Base-by-base conservation (phyloP, 1,284 basidiomycete genomes). In the Vanrija humicola region DNA sequence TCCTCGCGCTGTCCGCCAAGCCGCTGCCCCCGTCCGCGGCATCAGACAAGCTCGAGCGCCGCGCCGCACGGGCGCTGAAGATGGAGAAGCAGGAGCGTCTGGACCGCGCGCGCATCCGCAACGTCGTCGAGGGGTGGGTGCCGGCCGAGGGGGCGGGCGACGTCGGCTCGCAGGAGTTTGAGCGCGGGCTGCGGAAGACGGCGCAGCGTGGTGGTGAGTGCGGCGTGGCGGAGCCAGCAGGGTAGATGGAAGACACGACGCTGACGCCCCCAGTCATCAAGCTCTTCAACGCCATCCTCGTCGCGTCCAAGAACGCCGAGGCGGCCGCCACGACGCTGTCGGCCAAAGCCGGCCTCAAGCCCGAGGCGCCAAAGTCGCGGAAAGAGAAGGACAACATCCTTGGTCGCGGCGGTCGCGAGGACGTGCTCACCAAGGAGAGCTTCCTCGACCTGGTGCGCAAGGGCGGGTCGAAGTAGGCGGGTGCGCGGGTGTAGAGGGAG, bases 281-380 rank as follows among this genome's bases (percentile, higher is more conserved):
- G 50, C 72, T 78, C 19, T 78, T 78, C 69, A 78, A 78, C 59
- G 76, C 77, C 8, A 78, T 78, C 53, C 67, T 77, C 10, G 63
- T 71, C 29, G 72, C 73, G 6, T 72, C 75, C 14, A 67, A 68
- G 50, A 69, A 68, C 39, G 63, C 70, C 40, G 73, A 75, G 59
- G 64, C 59, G 7, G 66, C 65, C 5, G 56, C 59, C 7, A 58
- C 58, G 14, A 55, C 62, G 12, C 46, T 61, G 5, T 55, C 64
- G 5, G 50, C 69, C n/a, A 56, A 64, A 19, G 72, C 74, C 10
- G 68, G 70, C 43, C 52, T 75, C 23, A 67, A 72, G 58, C 67
- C 69, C 18, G 69, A 70, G 51, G 61, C 59, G 26, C 59, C 63
- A 8, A 66, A 66, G 63, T 65, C 54, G 51, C 61, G 58, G 55